phyloP scores from a whole-genome alignment of 129 eudicot genomes.

The Helianthus annuus region HanXRQr2.0-SUNRISE NC_035435.2:114923216-114923715 shows the following conservation, averaged over 20 bases:
- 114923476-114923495: constrained; percentile 9
- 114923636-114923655: not conserved
- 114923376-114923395: constrained; percentile 31
- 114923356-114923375: constrained; percentile 26
- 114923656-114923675: not conserved
- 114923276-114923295: constrained; percentile 95
- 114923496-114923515: constrained; percentile 15
- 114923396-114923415: constrained; percentile 15
- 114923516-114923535: not conserved
- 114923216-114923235: constrained; percentile 88
- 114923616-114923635: not conserved
- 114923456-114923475: constrained; percentile 4
- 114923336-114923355: constrained; percentile 17
- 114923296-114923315: constrained; percentile 21
- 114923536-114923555: constrained; percentile 17
- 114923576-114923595: constrained; percentile 20
- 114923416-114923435: constrained; percentile 2
- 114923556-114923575: constrained; percentile 12
- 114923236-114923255: constrained; percentile 95
- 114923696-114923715: constrained; percentile 84
- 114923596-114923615: constrained; percentile 25
- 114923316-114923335: constrained; percentile 7
- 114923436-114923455: constrained; percentile 26
- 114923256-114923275: constrained; percentile 80
- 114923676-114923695: constrained; percentile 48